Conservation (phyloP, 73 alveolate genomes). For the Uronychia setigera region DNA sequence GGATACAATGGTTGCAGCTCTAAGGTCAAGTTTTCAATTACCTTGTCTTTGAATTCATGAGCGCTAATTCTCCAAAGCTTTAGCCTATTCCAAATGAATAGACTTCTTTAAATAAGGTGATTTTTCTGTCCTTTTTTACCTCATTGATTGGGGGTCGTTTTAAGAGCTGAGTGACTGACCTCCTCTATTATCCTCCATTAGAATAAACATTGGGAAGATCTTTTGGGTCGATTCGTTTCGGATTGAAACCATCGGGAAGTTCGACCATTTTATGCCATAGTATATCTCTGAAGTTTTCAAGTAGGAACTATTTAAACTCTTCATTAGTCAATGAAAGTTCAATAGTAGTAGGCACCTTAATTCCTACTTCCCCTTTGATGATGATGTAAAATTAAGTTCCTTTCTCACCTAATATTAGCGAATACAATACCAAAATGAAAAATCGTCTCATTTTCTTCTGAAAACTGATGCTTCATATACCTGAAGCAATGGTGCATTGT, state of each 20-base stretch:
- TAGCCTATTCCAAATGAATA: constrained; percentile 25
- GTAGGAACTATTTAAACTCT: neutral
- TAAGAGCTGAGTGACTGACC: too few species aligned
- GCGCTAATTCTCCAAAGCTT: constrained; percentile 70
- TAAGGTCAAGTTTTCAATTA: constrained; percentile 7
- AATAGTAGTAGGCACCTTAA: constrained; percentile 1
- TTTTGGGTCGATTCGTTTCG: neutral
- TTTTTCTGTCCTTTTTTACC: neutral
- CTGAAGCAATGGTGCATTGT: neutral
- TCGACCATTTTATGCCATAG: neutral
- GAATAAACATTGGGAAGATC: too few species aligned
- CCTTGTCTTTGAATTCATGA: constrained; percentile 22
- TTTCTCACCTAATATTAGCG: neutral
- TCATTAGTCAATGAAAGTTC: neutral
- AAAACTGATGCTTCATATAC: neutral
- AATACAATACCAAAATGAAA: neutral
- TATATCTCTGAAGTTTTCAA: neutral
- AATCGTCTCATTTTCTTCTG: neutral
- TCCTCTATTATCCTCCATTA: too few species aligned
- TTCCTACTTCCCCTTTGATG: constrained; percentile 2
- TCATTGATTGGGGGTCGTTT: too few species aligned
- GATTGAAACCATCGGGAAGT: neutral
- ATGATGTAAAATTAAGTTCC: neutral
- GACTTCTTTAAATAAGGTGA: neutral
- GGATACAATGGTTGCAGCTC: constrained; percentile 58